Evolutionary conservation across 495 filamentous ascomycete species (phyloP).

Genomic region (Penicillium odoratum): DNA sequence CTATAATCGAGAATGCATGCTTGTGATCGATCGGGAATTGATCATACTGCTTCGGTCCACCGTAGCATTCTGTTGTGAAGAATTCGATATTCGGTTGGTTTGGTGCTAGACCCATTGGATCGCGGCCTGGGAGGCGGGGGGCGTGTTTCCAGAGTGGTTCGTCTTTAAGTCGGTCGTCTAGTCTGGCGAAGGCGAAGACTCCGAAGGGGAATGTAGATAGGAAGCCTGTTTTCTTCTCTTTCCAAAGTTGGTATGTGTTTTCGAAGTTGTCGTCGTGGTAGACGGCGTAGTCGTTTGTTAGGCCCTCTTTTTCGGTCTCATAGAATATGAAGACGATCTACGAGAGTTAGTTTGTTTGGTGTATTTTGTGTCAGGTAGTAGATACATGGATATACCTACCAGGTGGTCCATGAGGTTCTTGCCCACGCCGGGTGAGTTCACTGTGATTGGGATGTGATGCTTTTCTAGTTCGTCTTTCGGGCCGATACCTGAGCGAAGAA

Average conservation of each 20-base stretch:
- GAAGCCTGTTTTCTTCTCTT: constrained; percentile 50
- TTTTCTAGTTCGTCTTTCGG: constrained; percentile 47
- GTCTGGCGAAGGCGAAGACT: constrained; percentile 51
- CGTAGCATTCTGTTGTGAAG: constrained; percentile 54
- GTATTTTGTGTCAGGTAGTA: too few relatives aligned
- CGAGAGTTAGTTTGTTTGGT: neutral
- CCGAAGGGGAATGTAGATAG: constrained; percentile 55
- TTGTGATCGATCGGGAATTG: constrained; percentile 45
- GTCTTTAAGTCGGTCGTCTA: constrained; percentile 48
- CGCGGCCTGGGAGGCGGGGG: constrained; percentile 42
- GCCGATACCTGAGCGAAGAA: constrained; percentile 58
- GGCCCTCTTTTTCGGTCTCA: constrained; percentile 41
- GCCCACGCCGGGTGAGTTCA: constrained; percentile 55
- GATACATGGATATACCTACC: constrained; percentile 21
- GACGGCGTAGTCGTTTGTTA: constrained; percentile 45
- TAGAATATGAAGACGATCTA: constrained; percentile 46
- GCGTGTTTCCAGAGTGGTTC: constrained; percentile 45
- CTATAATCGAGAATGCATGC: constrained; percentile 44
- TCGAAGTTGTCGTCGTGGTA: constrained; percentile 40
- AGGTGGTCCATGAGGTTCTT: constrained; percentile 56
- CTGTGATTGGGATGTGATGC: constrained; percentile 46
- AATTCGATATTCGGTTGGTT: constrained; percentile 54
- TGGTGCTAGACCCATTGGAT: constrained; percentile 51
- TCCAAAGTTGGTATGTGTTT: constrained; percentile 46
- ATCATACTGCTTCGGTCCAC: constrained; percentile 50